Percentiles rank a stretch among this genome's conserved stretches.
Conservation (phyloP, 495 filamentous ascomycete species). For the Hyaloscypha variabilis region DNA sequence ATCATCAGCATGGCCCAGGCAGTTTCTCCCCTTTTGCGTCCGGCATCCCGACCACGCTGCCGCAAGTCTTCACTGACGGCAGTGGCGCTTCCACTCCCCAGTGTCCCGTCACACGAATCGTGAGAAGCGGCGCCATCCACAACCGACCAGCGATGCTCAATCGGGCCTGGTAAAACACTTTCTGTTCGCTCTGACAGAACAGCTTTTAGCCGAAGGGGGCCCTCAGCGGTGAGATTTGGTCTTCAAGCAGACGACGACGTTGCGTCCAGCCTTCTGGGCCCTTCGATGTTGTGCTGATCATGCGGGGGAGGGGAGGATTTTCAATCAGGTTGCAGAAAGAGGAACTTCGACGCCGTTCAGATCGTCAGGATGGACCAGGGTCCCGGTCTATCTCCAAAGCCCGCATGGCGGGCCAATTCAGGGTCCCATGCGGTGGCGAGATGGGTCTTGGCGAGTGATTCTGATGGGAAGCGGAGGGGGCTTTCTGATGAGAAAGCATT, state of each 20-base stretch:
- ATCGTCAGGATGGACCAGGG: background rate
- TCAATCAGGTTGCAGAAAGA: slow-evolving; percentile 8
- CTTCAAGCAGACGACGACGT: background rate
- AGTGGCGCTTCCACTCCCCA: slow-evolving; percentile 1
- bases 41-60: background rate
- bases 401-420: too few species aligned
- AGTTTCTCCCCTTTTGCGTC: background rate
- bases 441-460: background rate
- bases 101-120: background rate
- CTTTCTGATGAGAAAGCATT: background rate
- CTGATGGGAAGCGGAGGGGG: too few species aligned
- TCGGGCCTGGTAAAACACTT: background rate
- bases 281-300: background rate
- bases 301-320: slow-evolving; percentile 9
- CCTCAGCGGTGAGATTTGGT: background rate
- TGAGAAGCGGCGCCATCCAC: background rate
- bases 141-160: background rate
- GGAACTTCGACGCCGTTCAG: background rate
- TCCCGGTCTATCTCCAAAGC: background rate
- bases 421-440: background rate
- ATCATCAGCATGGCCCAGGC: background rate
- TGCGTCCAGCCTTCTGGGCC: slow-evolving; percentile 1
- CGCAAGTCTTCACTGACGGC: slow-evolving; percentile 3
- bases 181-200: background rate
- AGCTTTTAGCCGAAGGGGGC: background rate